Evolutionary conservation across 805 yeast species (phyloP).

Genomic region (Lipomyces starkeyi): DNA sequence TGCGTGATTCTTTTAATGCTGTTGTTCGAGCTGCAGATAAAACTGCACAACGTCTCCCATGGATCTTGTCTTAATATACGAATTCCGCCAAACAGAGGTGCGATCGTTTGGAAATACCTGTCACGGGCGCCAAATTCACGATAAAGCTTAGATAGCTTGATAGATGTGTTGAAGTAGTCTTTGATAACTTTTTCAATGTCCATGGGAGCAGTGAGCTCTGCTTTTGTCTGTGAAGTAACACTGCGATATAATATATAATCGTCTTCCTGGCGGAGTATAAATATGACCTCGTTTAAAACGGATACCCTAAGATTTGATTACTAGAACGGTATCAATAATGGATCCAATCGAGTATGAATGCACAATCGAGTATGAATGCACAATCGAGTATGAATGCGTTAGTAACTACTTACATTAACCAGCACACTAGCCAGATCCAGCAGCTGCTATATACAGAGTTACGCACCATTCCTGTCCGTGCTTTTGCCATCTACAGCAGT

Average conservation of each 20-base stretch:
- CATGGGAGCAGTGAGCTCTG: slow-evolving; percentile 9
- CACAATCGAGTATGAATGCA: not conserved
- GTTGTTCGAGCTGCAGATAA: slow-evolving; percentile 95
- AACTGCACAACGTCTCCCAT: slow-evolving; percentile 91
- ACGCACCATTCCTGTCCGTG: slow-evolving; percentile 60
- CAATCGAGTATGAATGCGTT: not conserved
- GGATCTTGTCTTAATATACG: slow-evolving; percentile 92
- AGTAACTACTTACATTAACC: not conserved
- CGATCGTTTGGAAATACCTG: slow-evolving; percentile 50
- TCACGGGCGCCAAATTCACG: slow-evolving; percentile 67
- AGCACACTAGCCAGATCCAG: not conserved
- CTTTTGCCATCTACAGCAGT: slow-evolving; percentile 63
- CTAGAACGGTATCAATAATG: not conserved
- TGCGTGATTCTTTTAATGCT: slow-evolving; percentile 90
- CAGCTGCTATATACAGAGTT: not conserved
- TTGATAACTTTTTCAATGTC: slow-evolving; percentile 53
- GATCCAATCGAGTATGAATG: not conserved
- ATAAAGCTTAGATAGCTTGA: slow-evolving; percentile 61
- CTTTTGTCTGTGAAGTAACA: slow-evolving; percentile 27
- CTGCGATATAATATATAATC: slow-evolving; percentile 58
- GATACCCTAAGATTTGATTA: slow-evolving; percentile 54
- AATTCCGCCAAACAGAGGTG: slow-evolving; percentile 62
- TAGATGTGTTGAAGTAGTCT: slow-evolving; percentile 74
- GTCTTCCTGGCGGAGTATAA: slow-evolving; percentile 65
- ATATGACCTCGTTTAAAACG: slow-evolving; percentile 61